These are phyloP conservation scores for Vaccinium vitisidaea DNA, from an alignment of 148 eudicot species.

Conservation along the genomic window DNA sequence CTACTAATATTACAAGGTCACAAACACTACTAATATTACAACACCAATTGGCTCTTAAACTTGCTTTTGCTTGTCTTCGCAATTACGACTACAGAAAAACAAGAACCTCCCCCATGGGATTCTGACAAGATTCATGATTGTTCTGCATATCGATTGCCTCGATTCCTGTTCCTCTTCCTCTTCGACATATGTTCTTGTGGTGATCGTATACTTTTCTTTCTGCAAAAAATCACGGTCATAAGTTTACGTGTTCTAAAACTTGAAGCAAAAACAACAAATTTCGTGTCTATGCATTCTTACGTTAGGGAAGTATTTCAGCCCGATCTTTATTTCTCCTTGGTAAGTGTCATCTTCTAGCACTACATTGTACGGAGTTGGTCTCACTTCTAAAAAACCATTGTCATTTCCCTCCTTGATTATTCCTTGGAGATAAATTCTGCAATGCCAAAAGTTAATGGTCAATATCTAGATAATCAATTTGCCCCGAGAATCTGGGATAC, in stretches of 20 bases:
- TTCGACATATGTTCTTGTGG: slow-evolving; percentile 14
- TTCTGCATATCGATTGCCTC: slow-evolving; percentile 29
- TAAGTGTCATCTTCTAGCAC: slow-evolving; percentile 76
- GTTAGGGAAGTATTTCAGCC: slow-evolving; percentile 45
- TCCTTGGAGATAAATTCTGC: slow-evolving; percentile 56
- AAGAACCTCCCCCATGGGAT: slow-evolving; percentile 47
- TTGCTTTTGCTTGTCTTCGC: slow-evolving; percentile 19
- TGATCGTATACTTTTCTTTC: slow-evolving; percentile 25
- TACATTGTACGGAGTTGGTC: slow-evolving; percentile 64
- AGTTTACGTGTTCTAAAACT: neutral
- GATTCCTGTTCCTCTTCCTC: slow-evolving; percentile 33
- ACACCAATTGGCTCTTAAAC: slow-evolving; percentile 4
- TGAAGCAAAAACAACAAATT: neutral
- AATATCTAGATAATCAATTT: neutral
- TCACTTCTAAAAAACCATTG: slow-evolving; percentile 45
- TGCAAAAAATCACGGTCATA: slow-evolving; percentile 22
- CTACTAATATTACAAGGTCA: neutral
- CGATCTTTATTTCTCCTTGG: slow-evolving; percentile 76
- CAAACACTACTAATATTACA: neutral
- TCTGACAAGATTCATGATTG: slow-evolving; percentile 37
- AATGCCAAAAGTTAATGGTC: neutral
- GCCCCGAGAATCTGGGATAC: neutral
- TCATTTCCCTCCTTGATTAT: slow-evolving; percentile 57
- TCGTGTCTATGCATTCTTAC: slow-evolving; percentile 30
- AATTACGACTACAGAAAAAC: slow-evolving; percentile 15